A percentile compares a stretch with the other conserved stretches of the same genome.
phyloP scores from a whole-genome alignment of 192 early-diverging fungal species.

The Glomus cerebriforme region DNA sequence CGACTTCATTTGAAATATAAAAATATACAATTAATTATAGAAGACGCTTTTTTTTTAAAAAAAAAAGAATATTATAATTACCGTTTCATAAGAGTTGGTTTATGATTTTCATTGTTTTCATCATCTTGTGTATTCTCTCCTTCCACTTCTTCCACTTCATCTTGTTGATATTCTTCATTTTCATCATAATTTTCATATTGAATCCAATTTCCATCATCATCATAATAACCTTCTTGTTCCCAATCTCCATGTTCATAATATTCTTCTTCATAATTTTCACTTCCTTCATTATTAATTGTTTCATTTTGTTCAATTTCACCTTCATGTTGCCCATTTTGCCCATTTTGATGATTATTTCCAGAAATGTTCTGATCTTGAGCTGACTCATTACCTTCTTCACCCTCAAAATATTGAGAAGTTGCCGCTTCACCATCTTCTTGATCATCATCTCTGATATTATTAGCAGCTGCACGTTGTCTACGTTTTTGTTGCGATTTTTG shows the following conservation, averaged over 20 bases:
- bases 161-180: background rate
- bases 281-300: background rate
- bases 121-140: background rate
- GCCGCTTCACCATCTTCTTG: background rate
- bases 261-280: slow-evolving; percentile 23
- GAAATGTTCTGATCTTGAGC: background rate
- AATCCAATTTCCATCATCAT: background rate
- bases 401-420: background rate
- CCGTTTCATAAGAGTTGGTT: slow-evolving; percentile 19
- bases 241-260: background rate
- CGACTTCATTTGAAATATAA: background rate
- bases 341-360: background rate
- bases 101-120: background rate
- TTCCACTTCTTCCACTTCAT: background rate
- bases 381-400: background rate
- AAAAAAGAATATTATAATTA: background rate
- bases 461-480: background rate
- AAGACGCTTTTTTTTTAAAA: background rate
- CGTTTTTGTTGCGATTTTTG: slow-evolving; percentile 14
- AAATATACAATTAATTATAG: background rate
- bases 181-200: background rate
- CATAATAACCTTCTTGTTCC: background rate
- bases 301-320: background rate
- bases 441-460: background rate
- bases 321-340: background rate